These are phyloP conservation scores for Populus nigra DNA, from an alignment of 345 rosid genomes.

Conservation along the genomic window DNA sequence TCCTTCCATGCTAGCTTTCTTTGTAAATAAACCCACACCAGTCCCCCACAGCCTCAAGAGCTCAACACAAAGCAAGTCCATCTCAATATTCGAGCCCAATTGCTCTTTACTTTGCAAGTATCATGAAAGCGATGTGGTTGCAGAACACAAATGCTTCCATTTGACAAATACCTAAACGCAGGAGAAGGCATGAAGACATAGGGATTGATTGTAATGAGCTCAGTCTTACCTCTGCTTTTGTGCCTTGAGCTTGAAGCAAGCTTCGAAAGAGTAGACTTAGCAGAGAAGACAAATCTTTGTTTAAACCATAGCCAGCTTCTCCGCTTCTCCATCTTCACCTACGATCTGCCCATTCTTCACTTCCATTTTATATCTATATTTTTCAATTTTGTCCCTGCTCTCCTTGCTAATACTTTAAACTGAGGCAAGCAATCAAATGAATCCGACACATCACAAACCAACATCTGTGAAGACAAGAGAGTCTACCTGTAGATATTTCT, in stretches of 20 bases:
- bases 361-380: background rate
- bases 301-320: conserved; percentile 35
- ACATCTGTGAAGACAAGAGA: conserved; percentile 30
- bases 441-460: conserved; percentile 35
- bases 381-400: background rate
- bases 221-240: conserved; percentile 43
- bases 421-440: conserved; percentile 19
- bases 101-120: no score
- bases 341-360: background rate
- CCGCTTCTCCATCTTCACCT: conserved; percentile 38
- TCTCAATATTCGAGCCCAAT: no score
- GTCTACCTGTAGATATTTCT: background rate
- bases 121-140: background rate
- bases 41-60: background rate
- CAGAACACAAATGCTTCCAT: background rate
- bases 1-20: background rate
- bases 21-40: no score
- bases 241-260: conserved; percentile 31
- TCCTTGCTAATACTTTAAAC: conserved; percentile 23
- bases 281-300: conserved; percentile 29
- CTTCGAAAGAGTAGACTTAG: conserved; percentile 39
- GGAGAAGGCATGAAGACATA: background rate
- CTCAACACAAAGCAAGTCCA: no score
- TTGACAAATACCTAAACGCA: background rate
- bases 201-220: background rate